phyloP scores from a whole-genome alignment of 2,329 filamentous ascomycete genomes.

The Aureobasidium namibiae region DNA sequence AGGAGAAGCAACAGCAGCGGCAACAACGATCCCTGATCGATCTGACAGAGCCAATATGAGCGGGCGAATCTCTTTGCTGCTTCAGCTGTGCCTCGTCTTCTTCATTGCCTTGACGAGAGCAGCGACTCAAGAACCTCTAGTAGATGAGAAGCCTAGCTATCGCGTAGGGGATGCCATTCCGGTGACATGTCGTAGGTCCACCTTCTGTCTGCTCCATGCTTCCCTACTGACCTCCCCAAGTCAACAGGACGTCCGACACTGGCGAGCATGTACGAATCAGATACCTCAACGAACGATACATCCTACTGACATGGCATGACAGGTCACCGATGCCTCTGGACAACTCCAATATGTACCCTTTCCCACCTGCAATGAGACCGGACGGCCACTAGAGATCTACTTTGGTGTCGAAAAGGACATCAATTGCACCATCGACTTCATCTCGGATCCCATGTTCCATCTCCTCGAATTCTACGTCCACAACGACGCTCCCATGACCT shows the following conservation, averaged over 20 bases:
- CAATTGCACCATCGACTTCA: constrained; percentile 73
- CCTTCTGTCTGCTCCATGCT: not conserved
- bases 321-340: constrained; percentile 67
- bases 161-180: constrained; percentile 42
- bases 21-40: not conserved
- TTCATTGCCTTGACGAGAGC: constrained; percentile 30
- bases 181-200: constrained; percentile 42
- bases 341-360: constrained; percentile 91
- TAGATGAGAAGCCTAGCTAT: constrained; percentile 33
- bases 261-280: constrained; percentile 61
- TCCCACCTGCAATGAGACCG: constrained; percentile 81
- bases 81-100: constrained; percentile 25
- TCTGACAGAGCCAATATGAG: not conserved
- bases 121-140: constrained; percentile 34
- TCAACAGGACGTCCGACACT: constrained; percentile 56
- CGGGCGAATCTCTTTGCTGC: not conserved
- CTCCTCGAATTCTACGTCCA: constrained; percentile 96
- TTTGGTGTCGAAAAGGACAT: constrained; percentile 76
- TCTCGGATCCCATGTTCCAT: constrained; percentile 76
- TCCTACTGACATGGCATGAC: not conserved
- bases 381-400: constrained; percentile 68
- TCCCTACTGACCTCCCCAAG: not conserved
- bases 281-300: not conserved
- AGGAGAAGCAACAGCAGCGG: not conserved
- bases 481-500: constrained; percentile 86